phyloP scores from a whole-genome alignment of 2,329 filamentous ascomycete genomes.

The Sporothrix luriei region DNA sequence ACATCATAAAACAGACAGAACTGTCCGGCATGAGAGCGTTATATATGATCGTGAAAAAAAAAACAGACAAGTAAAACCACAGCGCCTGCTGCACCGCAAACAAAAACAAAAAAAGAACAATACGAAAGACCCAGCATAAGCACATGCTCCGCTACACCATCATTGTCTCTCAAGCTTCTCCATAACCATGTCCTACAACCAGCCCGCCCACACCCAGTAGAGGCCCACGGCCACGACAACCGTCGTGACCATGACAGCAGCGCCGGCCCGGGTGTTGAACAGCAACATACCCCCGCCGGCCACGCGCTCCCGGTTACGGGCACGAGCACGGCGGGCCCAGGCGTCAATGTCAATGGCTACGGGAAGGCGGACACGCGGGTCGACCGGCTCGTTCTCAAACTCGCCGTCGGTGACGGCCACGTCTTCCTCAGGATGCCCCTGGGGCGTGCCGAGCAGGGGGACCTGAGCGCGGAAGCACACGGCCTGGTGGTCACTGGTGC shows the following conservation, averaged over 20 bases:
- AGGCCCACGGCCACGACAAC: slow-evolving; percentile 48
- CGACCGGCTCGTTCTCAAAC: not conserved
- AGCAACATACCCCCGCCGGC: slow-evolving; percentile 59
- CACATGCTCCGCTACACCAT: no score
- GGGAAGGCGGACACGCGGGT: slow-evolving; percentile 53
- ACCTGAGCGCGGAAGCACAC: slow-evolving; percentile 73
- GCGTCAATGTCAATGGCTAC: slow-evolving; percentile 58
- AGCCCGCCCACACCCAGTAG: slow-evolving; percentile 48
- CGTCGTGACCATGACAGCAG: slow-evolving; percentile 49
- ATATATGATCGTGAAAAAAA: not conserved
- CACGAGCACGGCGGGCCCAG: slow-evolving; percentile 55
- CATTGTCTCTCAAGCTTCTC: not conserved
- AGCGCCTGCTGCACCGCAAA: not conserved
- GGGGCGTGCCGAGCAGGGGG: slow-evolving; percentile 53
- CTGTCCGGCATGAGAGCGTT: not conserved
- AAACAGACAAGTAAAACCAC: not conserved
- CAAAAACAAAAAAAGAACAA: not conserved
- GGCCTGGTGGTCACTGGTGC: slow-evolving; percentile 84
- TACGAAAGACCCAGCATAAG: not conserved
- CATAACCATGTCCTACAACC: not conserved
- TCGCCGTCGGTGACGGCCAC: not conserved
- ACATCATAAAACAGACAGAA: not conserved
- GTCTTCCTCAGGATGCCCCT: slow-evolving; percentile 15
- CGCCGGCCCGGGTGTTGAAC: slow-evolving; percentile 57
- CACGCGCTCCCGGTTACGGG: slow-evolving; percentile 51